A percentile compares a stretch with the other conserved stretches of the same genome.
phyloP scores from a whole-genome alignment of 805 yeast genomes.

The Monosporozyma unispora region DNA sequence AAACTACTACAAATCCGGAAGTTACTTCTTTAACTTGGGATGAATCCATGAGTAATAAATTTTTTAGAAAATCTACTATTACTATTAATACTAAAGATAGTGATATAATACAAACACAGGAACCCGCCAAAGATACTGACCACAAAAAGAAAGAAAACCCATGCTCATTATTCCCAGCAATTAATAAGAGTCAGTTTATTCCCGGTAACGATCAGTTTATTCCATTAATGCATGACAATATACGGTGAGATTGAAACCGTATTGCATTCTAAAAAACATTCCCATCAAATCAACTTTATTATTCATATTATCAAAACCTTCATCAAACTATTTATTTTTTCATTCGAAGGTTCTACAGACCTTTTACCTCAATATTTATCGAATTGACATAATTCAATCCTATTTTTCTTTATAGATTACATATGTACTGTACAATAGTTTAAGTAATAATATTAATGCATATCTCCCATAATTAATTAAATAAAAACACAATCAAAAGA shows the following conservation, averaged over 20 bases:
- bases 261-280: not conserved
- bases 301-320: too few species aligned
- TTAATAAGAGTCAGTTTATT: conserved; percentile 18
- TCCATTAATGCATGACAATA: conserved; percentile 23
- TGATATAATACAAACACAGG: too few species aligned
- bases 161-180: conserved; percentile 18
- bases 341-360: not conserved
- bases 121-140: too few species aligned
- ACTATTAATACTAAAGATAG: too few species aligned
- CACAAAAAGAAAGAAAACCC: not conserved
- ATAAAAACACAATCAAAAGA: not conserved
- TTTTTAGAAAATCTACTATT: too few species aligned
- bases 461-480: not conserved
- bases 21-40: not conserved
- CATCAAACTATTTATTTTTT: not conserved
- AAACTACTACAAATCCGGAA: not conserved
- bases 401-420: not conserved
- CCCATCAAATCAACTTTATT: not conserved
- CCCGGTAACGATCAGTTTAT: conserved; percentile 19
- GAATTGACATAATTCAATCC: not conserved
- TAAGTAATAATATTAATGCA: not conserved
- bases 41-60: too few species aligned
- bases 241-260: conserved; percentile 1
- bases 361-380: not conserved
- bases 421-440: not conserved